Conservation (phyloP, 2,329 filamentous ascomycete genomes). For the Diaporthe sp. region DNA sequence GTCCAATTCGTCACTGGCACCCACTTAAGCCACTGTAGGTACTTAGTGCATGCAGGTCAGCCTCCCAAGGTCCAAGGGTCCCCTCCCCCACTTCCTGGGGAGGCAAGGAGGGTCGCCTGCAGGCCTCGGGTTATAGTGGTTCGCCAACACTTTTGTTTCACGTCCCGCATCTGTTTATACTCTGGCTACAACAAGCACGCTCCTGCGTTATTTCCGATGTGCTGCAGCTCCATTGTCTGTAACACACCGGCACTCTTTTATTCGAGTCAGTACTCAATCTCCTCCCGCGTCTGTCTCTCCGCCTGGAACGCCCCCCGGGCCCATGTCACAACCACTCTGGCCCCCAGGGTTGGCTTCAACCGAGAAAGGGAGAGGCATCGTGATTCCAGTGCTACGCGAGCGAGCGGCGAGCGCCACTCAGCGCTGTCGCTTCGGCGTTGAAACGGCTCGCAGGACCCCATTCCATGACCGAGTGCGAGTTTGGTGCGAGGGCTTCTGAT, state of each 20-base stretch:
- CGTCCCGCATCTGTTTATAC: constrained; percentile 9
- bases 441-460: not conserved
- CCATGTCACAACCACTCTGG: not conserved
- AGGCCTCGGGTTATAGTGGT: constrained; percentile 2
- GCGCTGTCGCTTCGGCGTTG: not conserved
- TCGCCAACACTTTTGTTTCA: constrained; percentile 23
- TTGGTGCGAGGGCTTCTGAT: not conserved
- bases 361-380: constrained; percentile 12
- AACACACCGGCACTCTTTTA: constrained; percentile 8
- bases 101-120: no score
- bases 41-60: constrained; percentile 1
- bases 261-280: constrained; percentile 19
- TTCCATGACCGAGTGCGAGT: not conserved
- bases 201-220: constrained; percentile 14
- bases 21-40: no score
- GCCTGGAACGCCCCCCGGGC: not conserved
- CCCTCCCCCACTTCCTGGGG: no score
- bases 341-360: not conserved
- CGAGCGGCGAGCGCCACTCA: not conserved
- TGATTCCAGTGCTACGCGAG: not conserved
- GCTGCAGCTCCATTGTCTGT: not conserved
- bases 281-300: not conserved
- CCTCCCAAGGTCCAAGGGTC: not conserved
- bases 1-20: constrained; percentile 20
- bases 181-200: not conserved